Conservation (phyloP, 352 stramenopile genomes). For the Phytophthora capsici region DNA sequence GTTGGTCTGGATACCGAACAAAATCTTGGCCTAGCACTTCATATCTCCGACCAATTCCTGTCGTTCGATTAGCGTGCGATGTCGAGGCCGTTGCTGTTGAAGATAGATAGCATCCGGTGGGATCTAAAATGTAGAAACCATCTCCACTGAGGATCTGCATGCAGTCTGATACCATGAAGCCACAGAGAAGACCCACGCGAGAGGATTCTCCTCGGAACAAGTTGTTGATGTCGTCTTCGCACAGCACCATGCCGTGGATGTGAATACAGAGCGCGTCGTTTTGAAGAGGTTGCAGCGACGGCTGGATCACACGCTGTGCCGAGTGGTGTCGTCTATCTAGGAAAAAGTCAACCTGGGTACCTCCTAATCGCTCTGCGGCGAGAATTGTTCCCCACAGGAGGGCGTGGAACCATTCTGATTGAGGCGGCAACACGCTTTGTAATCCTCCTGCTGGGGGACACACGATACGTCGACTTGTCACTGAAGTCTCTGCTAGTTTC, state of each 20-base stretch:
- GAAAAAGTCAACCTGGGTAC: constrained; percentile 70
- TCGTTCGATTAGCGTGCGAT: constrained; percentile 8
- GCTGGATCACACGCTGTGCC: constrained; percentile 70
- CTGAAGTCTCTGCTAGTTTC: constrained; percentile 65
- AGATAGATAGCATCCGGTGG: constrained; percentile 54
- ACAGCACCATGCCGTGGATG: constrained; percentile 66
- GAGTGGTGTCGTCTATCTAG: constrained; percentile 71
- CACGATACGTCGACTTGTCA: constrained; percentile 51
- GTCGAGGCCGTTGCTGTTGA: constrained; percentile 19
- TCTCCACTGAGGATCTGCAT: constrained; percentile 81
- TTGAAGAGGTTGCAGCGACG: constrained; percentile 76
- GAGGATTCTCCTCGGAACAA: constrained; percentile 62
- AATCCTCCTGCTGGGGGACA: constrained; percentile 53
- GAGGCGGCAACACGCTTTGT: constrained; percentile 47
- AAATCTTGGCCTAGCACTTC: constrained; percentile 70
- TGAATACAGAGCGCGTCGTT: constrained; percentile 75
- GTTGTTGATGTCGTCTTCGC: constrained; percentile 54
- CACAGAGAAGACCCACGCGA: constrained; percentile 57
- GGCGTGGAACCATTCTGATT: constrained; percentile 44
- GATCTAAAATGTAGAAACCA: constrained; percentile 82
- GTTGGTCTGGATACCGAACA: constrained; percentile 70
- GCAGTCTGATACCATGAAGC: constrained; percentile 75
- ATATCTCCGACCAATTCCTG: constrained; percentile 57
- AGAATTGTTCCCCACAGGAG: constrained; percentile 71
- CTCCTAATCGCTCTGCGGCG: constrained; percentile 58